A percentile compares a stretch with the other conserved stretches of the same genome.
Evolutionary conservation across 2,329 filamentous ascomycete genomes (phyloP).

Genomic region (Colletotrichum horii): DNA sequence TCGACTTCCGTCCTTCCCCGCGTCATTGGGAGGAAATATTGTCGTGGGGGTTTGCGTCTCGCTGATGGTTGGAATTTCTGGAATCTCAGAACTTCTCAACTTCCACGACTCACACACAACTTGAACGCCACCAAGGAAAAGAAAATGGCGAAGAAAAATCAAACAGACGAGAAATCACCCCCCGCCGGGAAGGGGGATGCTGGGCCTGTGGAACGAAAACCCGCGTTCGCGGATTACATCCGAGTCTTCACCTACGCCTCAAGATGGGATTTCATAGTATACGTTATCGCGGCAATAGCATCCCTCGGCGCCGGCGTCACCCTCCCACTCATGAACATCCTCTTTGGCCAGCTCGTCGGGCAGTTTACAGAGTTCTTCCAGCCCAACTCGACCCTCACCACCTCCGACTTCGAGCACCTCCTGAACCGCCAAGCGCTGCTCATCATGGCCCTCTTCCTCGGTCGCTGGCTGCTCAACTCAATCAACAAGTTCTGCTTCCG

Average conservation of each 20-base stretch:
- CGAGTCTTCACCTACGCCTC: slow-evolving; percentile 35
- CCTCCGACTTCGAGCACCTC: slow-evolving; percentile 19
- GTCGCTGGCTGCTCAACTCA: slow-evolving; percentile 68
- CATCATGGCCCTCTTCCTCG: slow-evolving; percentile 74
- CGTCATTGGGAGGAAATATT: neutral
- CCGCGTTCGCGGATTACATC: slow-evolving; percentile 12
- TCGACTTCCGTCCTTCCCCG: neutral
- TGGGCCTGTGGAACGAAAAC: neutral
- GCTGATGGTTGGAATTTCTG: neutral
- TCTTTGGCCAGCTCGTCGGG: slow-evolving; percentile 36
- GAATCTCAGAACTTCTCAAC: neutral
- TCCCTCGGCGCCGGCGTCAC: slow-evolving; percentile 37
- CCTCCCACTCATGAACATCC: slow-evolving; percentile 41
- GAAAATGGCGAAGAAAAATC: neutral
- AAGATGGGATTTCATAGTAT: slow-evolving; percentile 33
- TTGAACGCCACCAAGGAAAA: neutral
- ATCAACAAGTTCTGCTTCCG: slow-evolving; percentile 66
- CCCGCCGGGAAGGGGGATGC: neutral
- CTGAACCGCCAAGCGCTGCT: slow-evolving; percentile 42
- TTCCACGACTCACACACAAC: neutral
- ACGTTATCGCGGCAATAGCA: slow-evolving; percentile 31
- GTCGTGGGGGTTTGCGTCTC: neutral
- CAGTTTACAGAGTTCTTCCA: slow-evolving; percentile 31
- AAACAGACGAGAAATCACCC: neutral
- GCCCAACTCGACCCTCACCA: slow-evolving; percentile 27